Conservation (phyloP, 768 basidiomycete species). For the Leccinum sublutescens region DNA sequence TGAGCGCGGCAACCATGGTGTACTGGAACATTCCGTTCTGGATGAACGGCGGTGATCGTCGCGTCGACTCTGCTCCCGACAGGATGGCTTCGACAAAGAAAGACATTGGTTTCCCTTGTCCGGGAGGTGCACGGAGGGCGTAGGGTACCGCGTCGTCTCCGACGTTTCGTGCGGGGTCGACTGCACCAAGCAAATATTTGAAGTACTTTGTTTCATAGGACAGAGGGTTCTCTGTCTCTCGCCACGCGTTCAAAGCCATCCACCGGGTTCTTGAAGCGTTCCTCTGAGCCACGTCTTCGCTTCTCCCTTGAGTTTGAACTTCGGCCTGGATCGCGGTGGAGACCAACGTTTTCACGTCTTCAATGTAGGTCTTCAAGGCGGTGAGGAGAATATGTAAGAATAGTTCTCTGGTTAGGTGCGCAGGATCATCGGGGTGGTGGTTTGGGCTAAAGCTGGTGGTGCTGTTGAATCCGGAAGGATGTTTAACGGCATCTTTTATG, state of each 20-base stretch:
- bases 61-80: background rate
- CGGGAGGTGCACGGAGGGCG: background rate
- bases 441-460: too few relatives aligned
- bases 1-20: background rate
- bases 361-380: too few relatives aligned
- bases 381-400: too few relatives aligned
- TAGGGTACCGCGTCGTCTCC: background rate
- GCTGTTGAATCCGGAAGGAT: too few relatives aligned
- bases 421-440: too few relatives aligned
- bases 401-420: too few relatives aligned
- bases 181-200: background rate
- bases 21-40: background rate
- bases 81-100: background rate
- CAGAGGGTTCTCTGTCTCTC: background rate
- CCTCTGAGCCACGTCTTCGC: background rate
- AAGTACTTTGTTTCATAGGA: background rate
- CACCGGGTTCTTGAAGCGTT: background rate
- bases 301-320: too few relatives aligned
- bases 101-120: background rate
- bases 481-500: too few relatives aligned
- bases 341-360: too few relatives aligned
- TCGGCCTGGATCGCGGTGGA: too few relatives aligned
- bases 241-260: background rate
- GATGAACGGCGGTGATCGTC: background rate
- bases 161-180: background rate